A percentile compares a stretch with the other conserved stretches of the same genome.
phyloP scores from a whole-genome alignment of 2,329 filamentous ascomycete species.

The Claviceps arundinis region DNA sequence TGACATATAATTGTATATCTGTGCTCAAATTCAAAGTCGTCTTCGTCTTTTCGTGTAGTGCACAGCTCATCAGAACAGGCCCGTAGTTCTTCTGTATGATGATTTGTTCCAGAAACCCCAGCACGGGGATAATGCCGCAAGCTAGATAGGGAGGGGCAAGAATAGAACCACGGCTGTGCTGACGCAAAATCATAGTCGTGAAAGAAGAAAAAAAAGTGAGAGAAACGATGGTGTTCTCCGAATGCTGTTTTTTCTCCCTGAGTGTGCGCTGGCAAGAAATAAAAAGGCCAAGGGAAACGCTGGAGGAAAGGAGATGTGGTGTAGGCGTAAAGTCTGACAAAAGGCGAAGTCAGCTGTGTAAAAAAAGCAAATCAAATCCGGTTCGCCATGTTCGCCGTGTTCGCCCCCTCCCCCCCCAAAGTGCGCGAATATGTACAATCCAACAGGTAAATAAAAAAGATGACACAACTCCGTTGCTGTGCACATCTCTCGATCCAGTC shows the following conservation, averaged over 20 bases:
- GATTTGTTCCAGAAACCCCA: slow-evolving; percentile 11
- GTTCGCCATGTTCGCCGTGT: slow-evolving; percentile 22
- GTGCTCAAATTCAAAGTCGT: slow-evolving; percentile 1
- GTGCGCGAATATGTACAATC: slow-evolving; percentile 30
- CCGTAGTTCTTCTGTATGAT: not conserved
- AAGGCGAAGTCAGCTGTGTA: not conserved
- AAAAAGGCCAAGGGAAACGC: not conserved
- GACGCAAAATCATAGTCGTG: slow-evolving; percentile 6
- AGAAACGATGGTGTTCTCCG: not conserved
- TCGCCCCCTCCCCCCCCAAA: slow-evolving; percentile 17
- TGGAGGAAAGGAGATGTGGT: not conserved
- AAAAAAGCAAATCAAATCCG: slow-evolving; percentile 17
- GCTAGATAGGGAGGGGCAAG: slow-evolving; percentile 5
- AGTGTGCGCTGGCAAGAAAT: not conserved
- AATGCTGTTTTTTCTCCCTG: not conserved
- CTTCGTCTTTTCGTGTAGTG: slow-evolving; percentile 2
- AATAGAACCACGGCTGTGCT: slow-evolving; percentile 10
- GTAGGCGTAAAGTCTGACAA: slow-evolving; percentile 1
- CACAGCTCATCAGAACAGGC: not conserved
- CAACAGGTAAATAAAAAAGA: slow-evolving; percentile 18
- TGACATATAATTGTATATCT: slow-evolving; percentile 3
- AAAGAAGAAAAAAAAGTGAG: not conserved
- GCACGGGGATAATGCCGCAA: slow-evolving; percentile 15
- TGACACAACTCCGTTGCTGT: slow-evolving; percentile 9
- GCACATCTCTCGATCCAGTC: not conserved